These are phyloP conservation scores for Limonium bicolor DNA, from an alignment of 148 eudicot species.

Conservation along the genomic window DNA sequence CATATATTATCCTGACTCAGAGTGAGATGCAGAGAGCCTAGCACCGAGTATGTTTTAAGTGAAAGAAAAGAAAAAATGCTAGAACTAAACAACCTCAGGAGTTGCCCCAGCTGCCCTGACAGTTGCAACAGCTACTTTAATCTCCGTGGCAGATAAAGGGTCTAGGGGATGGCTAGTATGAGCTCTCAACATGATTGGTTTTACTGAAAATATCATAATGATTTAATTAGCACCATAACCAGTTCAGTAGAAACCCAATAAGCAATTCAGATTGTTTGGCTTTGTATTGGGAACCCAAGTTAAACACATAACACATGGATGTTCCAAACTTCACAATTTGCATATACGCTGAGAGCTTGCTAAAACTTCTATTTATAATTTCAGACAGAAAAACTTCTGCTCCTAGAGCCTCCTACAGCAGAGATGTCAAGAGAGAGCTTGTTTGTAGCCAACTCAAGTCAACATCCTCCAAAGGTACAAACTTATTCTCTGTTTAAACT, in stretches of 20 bases:
- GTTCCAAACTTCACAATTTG: background rate
- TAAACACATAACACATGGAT: background rate
- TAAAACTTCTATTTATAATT: background rate
- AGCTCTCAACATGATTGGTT: slow-evolving; percentile 33
- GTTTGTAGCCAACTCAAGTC: no score
- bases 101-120: slow-evolving; percentile 90
- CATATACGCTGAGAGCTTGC: background rate
- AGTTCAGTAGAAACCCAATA: background rate
- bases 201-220: slow-evolving; percentile 12
- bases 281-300: background rate
- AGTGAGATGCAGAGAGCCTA: no score
- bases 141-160: slow-evolving; percentile 70
- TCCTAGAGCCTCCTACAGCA: no score
- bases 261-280: background rate
- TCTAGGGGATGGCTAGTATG: slow-evolving; percentile 72
- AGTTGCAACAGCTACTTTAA: slow-evolving; percentile 74
- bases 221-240: background rate
- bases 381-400: no score
- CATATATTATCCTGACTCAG: background rate
- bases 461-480: no score
- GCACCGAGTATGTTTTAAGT: no score
- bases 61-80: no score
- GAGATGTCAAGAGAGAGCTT: no score
- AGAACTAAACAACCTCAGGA: slow-evolving; percentile 69
- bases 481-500: no score